phyloP scores from a whole-genome alignment of 2,329 filamentous ascomycete species.

The Alternaria ventricosa region DNA sequence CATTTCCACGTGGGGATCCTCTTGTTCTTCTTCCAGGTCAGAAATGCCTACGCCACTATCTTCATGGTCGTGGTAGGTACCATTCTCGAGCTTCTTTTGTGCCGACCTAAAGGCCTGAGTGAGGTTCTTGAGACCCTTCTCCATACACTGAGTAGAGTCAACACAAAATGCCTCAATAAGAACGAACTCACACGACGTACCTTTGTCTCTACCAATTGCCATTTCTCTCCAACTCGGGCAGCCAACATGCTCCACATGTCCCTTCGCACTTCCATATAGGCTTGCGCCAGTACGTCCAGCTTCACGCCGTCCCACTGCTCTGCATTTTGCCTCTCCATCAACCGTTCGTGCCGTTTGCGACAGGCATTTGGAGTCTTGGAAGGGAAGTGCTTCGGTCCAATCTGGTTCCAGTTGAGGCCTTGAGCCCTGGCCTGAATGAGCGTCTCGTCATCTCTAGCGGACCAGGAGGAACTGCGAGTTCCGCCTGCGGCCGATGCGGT shows the following conservation, averaged over 20 bases:
- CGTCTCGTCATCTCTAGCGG: constrained; percentile 73
- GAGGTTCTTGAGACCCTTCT: constrained; percentile 81
- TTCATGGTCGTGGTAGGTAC: constrained; percentile 60
- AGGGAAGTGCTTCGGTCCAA: constrained; percentile 77
- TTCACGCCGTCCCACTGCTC: constrained; percentile 81
- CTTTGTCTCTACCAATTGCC: constrained; percentile 79
- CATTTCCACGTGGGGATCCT: constrained; percentile 40
- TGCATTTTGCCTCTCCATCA: constrained; percentile 75
- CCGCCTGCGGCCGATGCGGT: constrained; percentile 39
- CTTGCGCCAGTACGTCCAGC: constrained; percentile 74
- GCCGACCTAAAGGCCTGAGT: constrained; percentile 72
- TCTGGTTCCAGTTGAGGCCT: constrained; percentile 83
- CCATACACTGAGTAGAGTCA: constrained; percentile 70
- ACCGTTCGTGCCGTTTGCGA: constrained; percentile 84
- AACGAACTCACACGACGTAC: constrained; percentile 51
- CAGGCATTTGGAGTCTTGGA: constrained; percentile 81
- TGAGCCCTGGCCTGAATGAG: constrained; percentile 74
- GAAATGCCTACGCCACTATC: constrained; percentile 72
- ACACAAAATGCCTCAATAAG: constrained; percentile 1
- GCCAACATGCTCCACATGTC: constrained; percentile 83
- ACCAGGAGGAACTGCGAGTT: constrained; percentile 64
- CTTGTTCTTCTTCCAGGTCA: constrained; percentile 55
- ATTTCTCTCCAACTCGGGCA: constrained; percentile 62
- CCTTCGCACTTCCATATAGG: constrained; percentile 79
- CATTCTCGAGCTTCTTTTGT: constrained; percentile 64